Conservation (phyloP, 148 eudicot species). For the Diospyros lotus region DNA sequence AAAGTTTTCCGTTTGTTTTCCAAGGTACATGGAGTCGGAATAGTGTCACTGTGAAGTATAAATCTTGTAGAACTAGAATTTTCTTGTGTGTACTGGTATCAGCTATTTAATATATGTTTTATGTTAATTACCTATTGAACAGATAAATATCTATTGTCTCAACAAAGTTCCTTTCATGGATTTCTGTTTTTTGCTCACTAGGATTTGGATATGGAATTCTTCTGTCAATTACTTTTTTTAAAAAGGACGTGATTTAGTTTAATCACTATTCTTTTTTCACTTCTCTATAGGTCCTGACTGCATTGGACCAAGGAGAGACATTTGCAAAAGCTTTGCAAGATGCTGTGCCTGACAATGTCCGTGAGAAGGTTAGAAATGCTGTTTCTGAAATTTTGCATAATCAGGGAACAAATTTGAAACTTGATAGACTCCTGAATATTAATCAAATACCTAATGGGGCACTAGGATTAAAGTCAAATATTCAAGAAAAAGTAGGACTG, state of each 20-base stretch:
- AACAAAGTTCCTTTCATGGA: background rate
- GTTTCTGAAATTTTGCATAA: constrained; percentile 62
- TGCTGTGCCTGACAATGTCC: constrained; percentile 96
- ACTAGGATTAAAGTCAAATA: constrained; percentile 39
- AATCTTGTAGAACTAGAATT: too few relatives aligned
- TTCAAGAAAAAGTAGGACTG: constrained; percentile 28
- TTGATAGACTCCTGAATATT: constrained; percentile 42
- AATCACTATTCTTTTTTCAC: background rate
- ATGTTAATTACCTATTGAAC: too few relatives aligned
- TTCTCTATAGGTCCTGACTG: constrained; percentile 61
- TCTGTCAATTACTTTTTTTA: background rate
- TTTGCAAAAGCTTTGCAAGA: constrained; percentile 79
- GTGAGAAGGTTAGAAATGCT: constrained; percentile 76
- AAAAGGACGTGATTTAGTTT: background rate
- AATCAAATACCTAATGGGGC: constrained; percentile 37
- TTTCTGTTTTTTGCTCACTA: background rate
- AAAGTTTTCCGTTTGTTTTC: background rate
- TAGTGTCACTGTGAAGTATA: too few relatives aligned
- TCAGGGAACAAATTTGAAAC: constrained; percentile 50
- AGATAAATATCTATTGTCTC: too few relatives aligned
- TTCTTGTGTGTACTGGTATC: too few relatives aligned
- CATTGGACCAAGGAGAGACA: constrained; percentile 83
- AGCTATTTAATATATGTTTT: too few relatives aligned
- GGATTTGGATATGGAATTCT: background rate
- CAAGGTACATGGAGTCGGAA: too few relatives aligned